Evolutionary conservation across 169 alveolate species (phyloP), one percentile per base, ranked within the genome.

Genomic region (Plasmodium malariae): DNA sequence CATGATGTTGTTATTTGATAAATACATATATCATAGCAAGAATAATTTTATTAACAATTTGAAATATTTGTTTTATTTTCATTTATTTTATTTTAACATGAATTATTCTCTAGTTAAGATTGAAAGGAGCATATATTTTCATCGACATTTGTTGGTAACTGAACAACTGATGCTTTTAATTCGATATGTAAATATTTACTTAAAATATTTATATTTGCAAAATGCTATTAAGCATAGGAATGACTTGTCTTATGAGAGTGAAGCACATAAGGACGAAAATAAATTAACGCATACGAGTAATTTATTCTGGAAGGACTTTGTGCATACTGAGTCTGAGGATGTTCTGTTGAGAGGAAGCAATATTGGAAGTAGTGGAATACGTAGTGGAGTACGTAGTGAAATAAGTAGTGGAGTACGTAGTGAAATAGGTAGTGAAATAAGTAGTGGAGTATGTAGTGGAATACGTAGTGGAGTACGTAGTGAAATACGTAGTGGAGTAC

Each of bases 161-260:
- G 91, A 83, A 14, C 91, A 83, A 45, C 32, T 83, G 24, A 83
- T 83, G 91, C 51, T 83, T 30, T 49, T 83, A 37, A 68, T 55
- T 83, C 73, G 91, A 1, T 83, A 83, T 32, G 34, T 83, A 21
- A 83, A 83, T 9, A 68, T 68, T 1, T 83, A 68, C 21, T 83
- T 83, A 45, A 83, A 83, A 43, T 30, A 70, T 2, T 55, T 83
- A 32, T 83, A 83, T 32, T 24, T 83, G 5, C 45, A 70, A 30
- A 70, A 70, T 60, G 73, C 19, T 36, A 68, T 83, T 55, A 70
- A 40, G 11, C 91, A 83, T 51, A 83, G 71, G 51, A 62, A 57
- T 37, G 91, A 83, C 32, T 9, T n/a, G 14, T 36, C 43, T 12
- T 7, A 49, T 40, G 88, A 57, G 48, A 40, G 1, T 19, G 19